Evolutionary conservation across 768 basidiomycete genomes (phyloP), one percentile per base, ranked within the genome.

Genomic region (Suillus americanus): DNA sequence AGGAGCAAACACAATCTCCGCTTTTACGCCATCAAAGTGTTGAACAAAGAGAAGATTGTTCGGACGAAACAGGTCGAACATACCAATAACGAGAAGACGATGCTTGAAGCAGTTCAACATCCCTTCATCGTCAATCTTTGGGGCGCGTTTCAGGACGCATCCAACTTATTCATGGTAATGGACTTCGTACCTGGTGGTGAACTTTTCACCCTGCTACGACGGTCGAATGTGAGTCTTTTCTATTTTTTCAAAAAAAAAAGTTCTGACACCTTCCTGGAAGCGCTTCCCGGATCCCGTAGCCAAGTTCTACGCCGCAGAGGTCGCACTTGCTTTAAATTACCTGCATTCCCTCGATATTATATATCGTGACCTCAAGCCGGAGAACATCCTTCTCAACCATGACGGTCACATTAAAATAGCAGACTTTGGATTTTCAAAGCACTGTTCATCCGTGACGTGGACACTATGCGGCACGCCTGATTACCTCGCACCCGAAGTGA

Each of bases 131-230:
- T 98, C 80, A 98, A 96, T 74, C 86, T 98, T 5, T 98, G 95
- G 95, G 96, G 96, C 40, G 87, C 89, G 4, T 96, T 96, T 74
- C 97, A 99, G 73, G 97, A 99, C 72, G 76, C 87, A 40, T 78
- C 90, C 23, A 99, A 98, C 75, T 83, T 99, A 16, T 99, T 98
- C 81, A 97, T 99, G 94, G 91, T 99, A 62, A 92, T 99, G 88
- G 96, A 90, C 80, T 98, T 93, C 76, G 94, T 94, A 3, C 93
- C 95, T 5, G 97, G 97, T 9, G 97, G 97, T 18, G 97, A 99
- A 75, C 84, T 99, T 6, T 99, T 99, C 76, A 95, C 95, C 16
- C 86, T 98, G 62, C 78, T 98, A 66, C 86, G 96, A 68, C 85
- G 95, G 78, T 95, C 94, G 57, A 94, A 92, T 74, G 94, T 95